phyloP scores from a whole-genome alignment of 1,284 basidiomycete genomes.

The Volvariella volvacea region DNA sequence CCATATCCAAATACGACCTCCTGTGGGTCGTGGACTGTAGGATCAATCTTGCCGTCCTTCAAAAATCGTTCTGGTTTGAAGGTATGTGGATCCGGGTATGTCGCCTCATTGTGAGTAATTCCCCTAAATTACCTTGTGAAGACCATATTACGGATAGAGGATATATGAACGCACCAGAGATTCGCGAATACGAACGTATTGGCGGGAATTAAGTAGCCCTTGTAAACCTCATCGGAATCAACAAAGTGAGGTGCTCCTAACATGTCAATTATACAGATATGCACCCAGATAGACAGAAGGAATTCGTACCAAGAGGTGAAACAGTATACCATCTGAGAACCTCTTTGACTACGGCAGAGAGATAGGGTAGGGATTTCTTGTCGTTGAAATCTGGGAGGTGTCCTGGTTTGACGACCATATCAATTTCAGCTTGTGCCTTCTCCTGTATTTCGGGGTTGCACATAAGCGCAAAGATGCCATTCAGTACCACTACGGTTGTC shows the following conservation, averaged over 20 bases:
- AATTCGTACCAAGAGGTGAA: slow-evolving; percentile 10
- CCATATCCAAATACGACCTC: slow-evolving; percentile 27
- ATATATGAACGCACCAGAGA: too few relatives aligned
- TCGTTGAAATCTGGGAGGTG: slow-evolving; percentile 43
- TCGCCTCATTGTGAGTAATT: too few relatives aligned
- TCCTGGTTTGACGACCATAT: slow-evolving; percentile 32
- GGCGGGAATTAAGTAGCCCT: too few relatives aligned
- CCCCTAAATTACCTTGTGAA: too few relatives aligned
- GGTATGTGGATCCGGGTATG: too few relatives aligned
- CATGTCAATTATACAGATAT: too few relatives aligned
- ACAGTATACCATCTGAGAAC: slow-evolving; percentile 24
- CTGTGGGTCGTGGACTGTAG: slow-evolving; percentile 16
- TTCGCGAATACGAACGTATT: too few relatives aligned
- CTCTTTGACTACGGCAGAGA: slow-evolving; percentile 36
- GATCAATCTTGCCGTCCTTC: slow-evolving; percentile 22
- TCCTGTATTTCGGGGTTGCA: slow-evolving; percentile 28
- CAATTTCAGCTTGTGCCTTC: slow-evolving; percentile 39
- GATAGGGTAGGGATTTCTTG: slow-evolving; percentile 31
- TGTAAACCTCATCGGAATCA: too few relatives aligned
- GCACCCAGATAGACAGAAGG: too few relatives aligned
- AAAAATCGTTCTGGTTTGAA: slow-evolving; percentile 33
- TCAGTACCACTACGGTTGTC: too few relatives aligned
- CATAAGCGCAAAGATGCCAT: slow-evolving; percentile 25
- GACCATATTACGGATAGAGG: too few relatives aligned
- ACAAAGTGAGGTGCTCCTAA: too few relatives aligned